These are phyloP conservation scores for Penicillium angulare DNA, from an alignment of 495 filamentous ascomycete genomes.

Conservation along the genomic window DNA sequence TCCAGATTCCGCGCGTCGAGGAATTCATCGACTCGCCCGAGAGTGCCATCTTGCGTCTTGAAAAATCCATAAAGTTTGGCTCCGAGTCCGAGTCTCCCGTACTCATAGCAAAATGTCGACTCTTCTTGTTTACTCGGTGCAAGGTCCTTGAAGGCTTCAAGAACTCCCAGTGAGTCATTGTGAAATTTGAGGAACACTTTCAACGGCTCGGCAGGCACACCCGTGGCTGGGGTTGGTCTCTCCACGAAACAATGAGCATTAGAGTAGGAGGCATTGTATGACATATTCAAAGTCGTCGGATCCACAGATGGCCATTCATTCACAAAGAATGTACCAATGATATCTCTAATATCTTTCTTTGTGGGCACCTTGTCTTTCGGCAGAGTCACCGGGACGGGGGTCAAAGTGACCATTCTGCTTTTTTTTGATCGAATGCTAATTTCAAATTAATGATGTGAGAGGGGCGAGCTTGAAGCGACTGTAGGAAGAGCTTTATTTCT, in stretches of 20 bases:
- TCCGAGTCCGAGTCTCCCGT: slow-evolving; percentile 26
- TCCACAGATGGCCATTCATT: slow-evolving; percentile 28
- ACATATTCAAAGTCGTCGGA: slow-evolving; percentile 17
- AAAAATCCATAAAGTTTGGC: slow-evolving; percentile 30
- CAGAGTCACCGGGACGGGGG: slow-evolving; percentile 17
- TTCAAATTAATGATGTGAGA: too few species aligned
- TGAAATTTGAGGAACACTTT: slow-evolving; percentile 32
- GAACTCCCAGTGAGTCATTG: slow-evolving; percentile 3
- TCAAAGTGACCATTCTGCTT: slow-evolving; percentile 20
- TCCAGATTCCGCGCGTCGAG: slow-evolving; percentile 26
- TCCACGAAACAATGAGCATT: slow-evolving; percentile 27
- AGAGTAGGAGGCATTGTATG: slow-evolving; percentile 20
- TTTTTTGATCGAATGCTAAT: too few species aligned
- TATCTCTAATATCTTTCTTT: slow-evolving; percentile 19
- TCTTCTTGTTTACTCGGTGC: slow-evolving; percentile 27
- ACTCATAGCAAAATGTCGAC: slow-evolving; percentile 24
- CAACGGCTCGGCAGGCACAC: slow-evolving; percentile 13
- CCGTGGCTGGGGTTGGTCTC: slow-evolving; percentile 12
- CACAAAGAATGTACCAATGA: slow-evolving; percentile 21
- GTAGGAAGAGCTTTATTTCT: too few species aligned
- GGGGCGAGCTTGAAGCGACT: too few species aligned
- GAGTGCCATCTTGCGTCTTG: slow-evolving; percentile 24
- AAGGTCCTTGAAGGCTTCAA: slow-evolving; percentile 27
- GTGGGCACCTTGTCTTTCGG: slow-evolving; percentile 19
- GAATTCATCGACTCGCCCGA: slow-evolving; percentile 30